phyloP scores from a whole-genome alignment of 2,329 filamentous ascomycete species.

The Fusarium sp. region DNA sequence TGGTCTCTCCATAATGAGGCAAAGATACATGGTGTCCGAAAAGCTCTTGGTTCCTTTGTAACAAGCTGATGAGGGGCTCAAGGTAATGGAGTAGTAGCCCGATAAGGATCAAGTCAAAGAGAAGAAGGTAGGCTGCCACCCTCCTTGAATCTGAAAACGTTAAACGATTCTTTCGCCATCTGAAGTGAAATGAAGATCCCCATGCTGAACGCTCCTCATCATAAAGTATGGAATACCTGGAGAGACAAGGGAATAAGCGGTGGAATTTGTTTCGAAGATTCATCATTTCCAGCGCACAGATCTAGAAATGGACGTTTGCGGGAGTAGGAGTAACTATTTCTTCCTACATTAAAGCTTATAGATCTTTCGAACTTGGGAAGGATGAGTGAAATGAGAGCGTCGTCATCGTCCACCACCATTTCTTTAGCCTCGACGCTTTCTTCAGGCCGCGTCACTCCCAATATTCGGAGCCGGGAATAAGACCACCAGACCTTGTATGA shows the following conservation, averaged over 20 bases:
- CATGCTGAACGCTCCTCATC: neutral
- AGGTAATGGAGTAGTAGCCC: neutral
- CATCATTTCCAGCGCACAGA: neutral
- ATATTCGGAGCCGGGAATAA: too few relatives aligned
- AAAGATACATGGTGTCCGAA: neutral
- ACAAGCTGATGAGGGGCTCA: neutral
- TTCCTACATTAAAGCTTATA: neutral
- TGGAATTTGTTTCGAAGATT: neutral
- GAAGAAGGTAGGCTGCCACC: neutral
- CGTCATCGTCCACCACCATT: neutral
- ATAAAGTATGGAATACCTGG: neutral
- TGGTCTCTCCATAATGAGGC: neutral
- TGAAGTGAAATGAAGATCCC: neutral
- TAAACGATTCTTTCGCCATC: neutral
- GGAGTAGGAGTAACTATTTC: neutral
- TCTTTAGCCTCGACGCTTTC: too few relatives aligned
- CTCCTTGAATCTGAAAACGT: neutral
- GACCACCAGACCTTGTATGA: too few relatives aligned
- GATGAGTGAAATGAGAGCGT: neutral
- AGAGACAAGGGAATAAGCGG: neutral
- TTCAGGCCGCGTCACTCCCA: too few relatives aligned
- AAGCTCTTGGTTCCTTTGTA: neutral
- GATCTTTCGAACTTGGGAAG: neutral
- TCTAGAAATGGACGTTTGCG: neutral
- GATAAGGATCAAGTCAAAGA: neutral